Base-by-base conservation (phyloP, 441 rosid genomes). In the Flueggea neowawraea region DNA sequence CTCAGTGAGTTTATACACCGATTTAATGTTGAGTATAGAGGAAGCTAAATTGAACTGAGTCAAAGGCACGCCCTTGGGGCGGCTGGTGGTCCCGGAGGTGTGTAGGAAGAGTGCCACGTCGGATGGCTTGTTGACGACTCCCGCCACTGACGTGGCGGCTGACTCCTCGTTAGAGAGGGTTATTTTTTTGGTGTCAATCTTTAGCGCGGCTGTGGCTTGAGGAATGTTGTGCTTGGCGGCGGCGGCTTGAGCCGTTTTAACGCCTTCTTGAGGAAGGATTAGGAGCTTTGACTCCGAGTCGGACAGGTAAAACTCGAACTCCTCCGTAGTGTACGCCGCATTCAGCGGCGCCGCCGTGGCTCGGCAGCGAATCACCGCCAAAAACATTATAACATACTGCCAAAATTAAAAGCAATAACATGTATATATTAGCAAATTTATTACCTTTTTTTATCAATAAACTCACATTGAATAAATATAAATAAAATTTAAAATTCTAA, bases 261-360 rank as follows among this genome's bases (percentile, higher is more conserved):
- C 81, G 16, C 92, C 92, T 59, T 84, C 87, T n/a, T 48, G 52
- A 0, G 82, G 57, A 11, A 86, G 85, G 55, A 91, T 6, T 6
- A 89, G 73, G 12, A 89, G 73, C 83, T 85, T 89, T 4, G 97
- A 85, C 44, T 85, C 96, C 6, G 97, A 91, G 69, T 91, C 97
- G 8, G 96, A 78, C 28, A 91, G 86, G 74, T 91, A 91, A 67
- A 91, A 91, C 81, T 85, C 96, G 69, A 89, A 89, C 56, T 91
- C 97, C 58, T 91, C 97, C 6, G 80, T 70, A 1, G 96, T 91
- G 79, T 91, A 91, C 6, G 96, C 95, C 0, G 85, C 48, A 72
- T 91, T 91, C 31, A 91, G 81, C 12, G 97, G 97, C 53, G 92
- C 92, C 44, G 88, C 97, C 31, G 88, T 87, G 64, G 87, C 96